Evolutionary conservation across 257 asterid species (phyloP).

Genomic region (Nicotiana tabacum): DNA sequence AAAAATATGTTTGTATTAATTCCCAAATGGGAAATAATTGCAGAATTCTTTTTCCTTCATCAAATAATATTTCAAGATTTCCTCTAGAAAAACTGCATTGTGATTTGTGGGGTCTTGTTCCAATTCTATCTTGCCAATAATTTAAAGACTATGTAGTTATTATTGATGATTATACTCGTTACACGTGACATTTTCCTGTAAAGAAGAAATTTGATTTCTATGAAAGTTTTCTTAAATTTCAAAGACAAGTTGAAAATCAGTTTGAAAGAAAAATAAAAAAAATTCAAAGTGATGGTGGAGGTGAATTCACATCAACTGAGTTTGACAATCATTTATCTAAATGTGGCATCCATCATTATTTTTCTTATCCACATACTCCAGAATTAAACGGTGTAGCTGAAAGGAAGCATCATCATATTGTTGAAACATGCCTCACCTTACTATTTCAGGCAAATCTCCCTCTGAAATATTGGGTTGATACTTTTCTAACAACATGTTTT

Average conservation of each 20-base stretch:
- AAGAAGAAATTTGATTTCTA: conserved; percentile 1
- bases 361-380: too few species aligned
- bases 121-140: too few species aligned
- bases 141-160: background rate
- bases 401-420: background rate
- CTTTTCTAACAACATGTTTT: too few species aligned
- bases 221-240: background rate
- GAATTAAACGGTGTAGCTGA: background rate
- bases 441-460: too few species aligned
- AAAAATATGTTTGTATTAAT: background rate
- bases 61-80: background rate
- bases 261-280: background rate
- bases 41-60: background rate
- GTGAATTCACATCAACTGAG: background rate
- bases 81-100: background rate
- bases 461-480: too few species aligned
- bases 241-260: background rate
- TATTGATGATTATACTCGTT: conserved; percentile 2
- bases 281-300: background rate
- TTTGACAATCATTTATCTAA: background rate
- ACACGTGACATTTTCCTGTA: background rate
- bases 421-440: too few species aligned
- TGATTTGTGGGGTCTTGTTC: too few species aligned
- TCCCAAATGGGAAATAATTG: conserved; percentile 5
- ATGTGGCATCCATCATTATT: too few species aligned